phyloP scores from a whole-genome alignment of 495 filamentous ascomycete genomes.

The Xylaria sp. region DNA sequence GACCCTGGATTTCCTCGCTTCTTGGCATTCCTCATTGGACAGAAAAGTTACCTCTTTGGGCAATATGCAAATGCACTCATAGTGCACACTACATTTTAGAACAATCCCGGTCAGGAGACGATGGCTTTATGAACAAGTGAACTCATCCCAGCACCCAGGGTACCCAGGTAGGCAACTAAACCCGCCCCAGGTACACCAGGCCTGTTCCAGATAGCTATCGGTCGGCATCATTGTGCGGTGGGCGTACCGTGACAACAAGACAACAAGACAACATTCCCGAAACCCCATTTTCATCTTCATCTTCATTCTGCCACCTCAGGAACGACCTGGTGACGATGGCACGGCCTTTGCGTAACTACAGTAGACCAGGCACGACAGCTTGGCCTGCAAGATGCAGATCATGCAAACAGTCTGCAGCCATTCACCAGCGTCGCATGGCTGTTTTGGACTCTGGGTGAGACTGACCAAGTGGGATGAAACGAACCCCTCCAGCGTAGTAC shows the following conservation, averaged over 20 bases:
- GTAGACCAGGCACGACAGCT: neutral
- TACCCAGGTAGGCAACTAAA: neutral
- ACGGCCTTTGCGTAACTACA: neutral
- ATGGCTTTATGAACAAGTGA: conserved; percentile 3
- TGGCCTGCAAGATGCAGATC: conserved; percentile 15
- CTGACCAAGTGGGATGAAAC: conserved; percentile 24
- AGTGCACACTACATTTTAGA: neutral
- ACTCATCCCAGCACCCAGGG: neutral
- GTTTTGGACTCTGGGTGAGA: conserved; percentile 11
- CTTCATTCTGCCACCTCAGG: neutral
- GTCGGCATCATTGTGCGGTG: neutral
- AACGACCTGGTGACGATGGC: neutral
- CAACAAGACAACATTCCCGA: neutral
- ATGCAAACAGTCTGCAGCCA: conserved; percentile 6
- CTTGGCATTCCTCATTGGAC: conserved; percentile 21
- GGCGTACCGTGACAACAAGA: neutral
- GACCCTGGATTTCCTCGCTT: conserved; percentile 25
- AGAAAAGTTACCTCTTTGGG: conserved; percentile 19
- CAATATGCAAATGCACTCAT: neutral
- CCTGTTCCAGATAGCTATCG: neutral
- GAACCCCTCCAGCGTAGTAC: conserved; percentile 1
- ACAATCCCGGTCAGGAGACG: conserved; percentile 19
- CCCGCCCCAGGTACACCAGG: neutral
- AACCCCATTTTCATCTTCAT: neutral
- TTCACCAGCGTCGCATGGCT: conserved; percentile 7